Evolutionary conservation across 164 flowering plant genomes (phyloP).

Genomic region (Annona squamosa): DNA sequence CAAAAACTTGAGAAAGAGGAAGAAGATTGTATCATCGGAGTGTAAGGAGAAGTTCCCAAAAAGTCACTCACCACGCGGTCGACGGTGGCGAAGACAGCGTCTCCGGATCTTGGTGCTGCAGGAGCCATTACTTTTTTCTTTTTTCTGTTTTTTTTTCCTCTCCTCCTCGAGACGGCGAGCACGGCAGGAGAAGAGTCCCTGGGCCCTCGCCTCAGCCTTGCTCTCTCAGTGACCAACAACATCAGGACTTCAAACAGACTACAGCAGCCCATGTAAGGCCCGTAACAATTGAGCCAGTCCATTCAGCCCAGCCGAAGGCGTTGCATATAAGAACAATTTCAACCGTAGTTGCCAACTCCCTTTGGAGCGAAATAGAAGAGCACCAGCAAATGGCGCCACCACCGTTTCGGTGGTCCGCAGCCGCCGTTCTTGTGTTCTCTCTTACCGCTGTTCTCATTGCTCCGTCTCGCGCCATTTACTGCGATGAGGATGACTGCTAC

Average conservation of each 20-base stretch:
- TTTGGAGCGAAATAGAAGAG: background rate
- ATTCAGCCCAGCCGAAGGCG: no score
- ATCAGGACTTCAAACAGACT: background rate
- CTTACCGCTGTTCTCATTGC: constrained; percentile 40
- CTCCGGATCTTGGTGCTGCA: constrained; percentile 74
- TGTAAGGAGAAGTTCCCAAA: no score
- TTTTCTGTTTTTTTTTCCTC: background rate
- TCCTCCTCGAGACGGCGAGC: background rate
- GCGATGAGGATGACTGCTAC: constrained; percentile 95
- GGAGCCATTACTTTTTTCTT: constrained; percentile 43
- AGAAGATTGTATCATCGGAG: background rate
- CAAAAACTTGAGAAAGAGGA: background rate
- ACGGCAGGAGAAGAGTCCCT: background rate
- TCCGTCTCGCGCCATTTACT: constrained; percentile 67
- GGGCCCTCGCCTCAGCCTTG: background rate
- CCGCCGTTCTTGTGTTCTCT: constrained; percentile 22
- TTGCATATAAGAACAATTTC: no score
- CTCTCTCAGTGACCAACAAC: background rate
- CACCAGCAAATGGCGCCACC: constrained; percentile 20
- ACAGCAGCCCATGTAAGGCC: background rate
- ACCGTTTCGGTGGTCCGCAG: constrained; percentile 39
- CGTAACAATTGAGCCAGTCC: no score
- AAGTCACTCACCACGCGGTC: constrained; percentile 50
- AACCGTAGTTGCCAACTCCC: background rate
- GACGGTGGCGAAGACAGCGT: constrained; percentile 71